A percentile compares a stretch with the other conserved stretches of the same genome.
Conservation (phyloP, 1,284 basidiomycete genomes). For the Irpex sp. region DNA sequence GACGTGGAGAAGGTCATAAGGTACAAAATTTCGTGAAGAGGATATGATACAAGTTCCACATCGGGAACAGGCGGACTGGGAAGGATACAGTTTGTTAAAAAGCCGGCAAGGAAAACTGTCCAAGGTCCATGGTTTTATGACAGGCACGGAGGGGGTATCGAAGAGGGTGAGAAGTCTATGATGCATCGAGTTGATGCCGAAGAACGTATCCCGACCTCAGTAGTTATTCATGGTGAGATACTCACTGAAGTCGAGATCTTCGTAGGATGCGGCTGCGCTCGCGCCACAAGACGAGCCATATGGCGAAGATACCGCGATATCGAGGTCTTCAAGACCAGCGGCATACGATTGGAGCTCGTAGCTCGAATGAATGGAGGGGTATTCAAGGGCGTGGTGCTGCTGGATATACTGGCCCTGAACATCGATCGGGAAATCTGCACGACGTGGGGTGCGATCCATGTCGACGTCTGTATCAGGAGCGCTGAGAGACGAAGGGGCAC, state of each 20-base stretch:
- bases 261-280: conserved; percentile 6
- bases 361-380: not conserved
- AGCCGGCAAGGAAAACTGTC: not conserved
- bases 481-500: conserved; percentile 1
- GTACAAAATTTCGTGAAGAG: conserved; percentile 2
- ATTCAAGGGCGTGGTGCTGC: not conserved
- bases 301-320: conserved; percentile 3
- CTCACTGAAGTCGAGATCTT: conserved; percentile 10
- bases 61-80: not conserved
- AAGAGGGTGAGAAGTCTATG: not conserved
- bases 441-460: conserved; percentile 13
- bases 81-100: not conserved
- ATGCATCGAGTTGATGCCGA: not conserved
- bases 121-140: not conserved
- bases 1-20: conserved; percentile 5
- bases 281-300: not conserved
- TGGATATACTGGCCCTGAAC: conserved; percentile 9
- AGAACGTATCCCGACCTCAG: not conserved
- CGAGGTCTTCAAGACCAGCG: conserved; percentile 11
- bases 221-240: conserved; percentile 5
- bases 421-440: conserved; percentile 9
- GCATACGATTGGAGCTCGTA: conserved; percentile 12
- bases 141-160: not conserved
- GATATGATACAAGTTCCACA: conserved; percentile 8
- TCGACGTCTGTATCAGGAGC: conserved; percentile 3